Evolutionary conservation across 2,329 filamentous ascomycete genomes (phyloP).

Genomic region (Penicillium sp.): DNA sequence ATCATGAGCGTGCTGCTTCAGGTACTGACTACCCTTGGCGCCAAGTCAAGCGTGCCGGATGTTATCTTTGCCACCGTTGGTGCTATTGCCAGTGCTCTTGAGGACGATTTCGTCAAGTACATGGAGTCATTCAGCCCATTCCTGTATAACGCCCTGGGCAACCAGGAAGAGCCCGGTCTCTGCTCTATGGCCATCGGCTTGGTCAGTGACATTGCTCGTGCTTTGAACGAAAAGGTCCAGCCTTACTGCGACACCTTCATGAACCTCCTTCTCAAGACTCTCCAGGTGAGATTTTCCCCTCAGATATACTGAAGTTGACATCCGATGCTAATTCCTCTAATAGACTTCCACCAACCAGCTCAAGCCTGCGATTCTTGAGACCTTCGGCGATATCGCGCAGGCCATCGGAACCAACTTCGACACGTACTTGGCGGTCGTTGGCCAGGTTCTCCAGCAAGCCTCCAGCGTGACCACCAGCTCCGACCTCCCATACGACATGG

Average conservation of each 20-base stretch:
- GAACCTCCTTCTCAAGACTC: constrained; percentile 93
- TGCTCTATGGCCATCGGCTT: constrained; percentile 97
- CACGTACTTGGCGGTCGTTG: constrained; percentile 87
- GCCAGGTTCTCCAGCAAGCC: constrained; percentile 90
- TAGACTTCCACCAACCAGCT: constrained; percentile 76
- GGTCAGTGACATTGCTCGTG: constrained; percentile 92
- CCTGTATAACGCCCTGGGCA: constrained; percentile 89
- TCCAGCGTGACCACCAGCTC: constrained; percentile 74
- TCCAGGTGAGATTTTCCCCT: constrained; percentile 59
- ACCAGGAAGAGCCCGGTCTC: constrained; percentile 90
- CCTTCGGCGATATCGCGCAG: constrained; percentile 95
- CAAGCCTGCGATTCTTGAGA: constrained; percentile 96
- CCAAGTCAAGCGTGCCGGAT: constrained; percentile 92
- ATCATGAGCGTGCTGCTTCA: constrained; percentile 90
- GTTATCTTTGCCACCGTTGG: constrained; percentile 90
- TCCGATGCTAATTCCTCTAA: background rate
- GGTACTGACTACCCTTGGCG: constrained; percentile 71
- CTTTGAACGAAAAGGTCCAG: constrained; percentile 83
- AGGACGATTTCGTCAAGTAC: constrained; percentile 93
- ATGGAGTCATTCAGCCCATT: constrained; percentile 94
- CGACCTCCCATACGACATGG: constrained; percentile 90
- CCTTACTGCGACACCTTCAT: constrained; percentile 97
- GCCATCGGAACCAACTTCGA: constrained; percentile 92
- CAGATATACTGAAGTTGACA: background rate
- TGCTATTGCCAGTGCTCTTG: constrained; percentile 84